Evolutionary conservation across 495 filamentous ascomycete genomes (phyloP).

Genomic region (Daldinia childiae): DNA sequence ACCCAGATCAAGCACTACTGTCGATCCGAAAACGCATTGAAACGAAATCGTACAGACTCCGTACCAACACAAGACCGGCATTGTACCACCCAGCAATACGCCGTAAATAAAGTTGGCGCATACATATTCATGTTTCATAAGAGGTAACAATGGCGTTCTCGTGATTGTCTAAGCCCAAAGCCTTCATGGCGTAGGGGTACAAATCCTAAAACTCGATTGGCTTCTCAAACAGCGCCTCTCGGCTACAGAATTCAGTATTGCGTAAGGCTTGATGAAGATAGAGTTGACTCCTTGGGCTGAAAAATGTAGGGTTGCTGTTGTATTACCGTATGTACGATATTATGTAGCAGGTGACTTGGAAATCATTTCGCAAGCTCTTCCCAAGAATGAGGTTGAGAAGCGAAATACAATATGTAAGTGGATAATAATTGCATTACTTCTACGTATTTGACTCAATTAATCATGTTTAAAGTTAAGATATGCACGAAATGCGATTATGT

Average conservation of each 20-base stretch:
- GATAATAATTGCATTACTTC: too few relatives aligned
- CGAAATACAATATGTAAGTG: too few relatives aligned
- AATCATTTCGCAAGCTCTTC: too few relatives aligned
- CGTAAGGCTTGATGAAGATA: background rate
- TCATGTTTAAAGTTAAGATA: too few relatives aligned
- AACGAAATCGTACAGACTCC: constrained; percentile 6
- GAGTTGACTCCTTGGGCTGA: background rate
- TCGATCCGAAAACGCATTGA: constrained; percentile 13
- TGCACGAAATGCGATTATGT: background rate
- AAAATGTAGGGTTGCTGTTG: background rate
- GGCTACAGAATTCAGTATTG: background rate
- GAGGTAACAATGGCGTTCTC: constrained; percentile 16
- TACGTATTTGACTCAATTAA: too few relatives aligned
- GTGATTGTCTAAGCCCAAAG: background rate
- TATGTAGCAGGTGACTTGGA: background rate
- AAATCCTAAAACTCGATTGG: constrained; percentile 26
- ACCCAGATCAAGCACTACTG: background rate
- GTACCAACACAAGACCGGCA: constrained; percentile 12
- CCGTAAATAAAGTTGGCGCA: background rate
- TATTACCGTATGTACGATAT: background rate
- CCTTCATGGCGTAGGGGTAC: constrained; percentile 8
- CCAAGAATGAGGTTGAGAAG: too few relatives aligned
- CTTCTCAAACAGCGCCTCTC: background rate
- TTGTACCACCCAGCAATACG: constrained; percentile 9
- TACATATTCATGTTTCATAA: constrained; percentile 21